Evolutionary conservation across 2,329 filamentous ascomycete species (phyloP), one percentile per base, ranked within the genome.

Genomic region (Ophiostoma perfectum): DNA sequence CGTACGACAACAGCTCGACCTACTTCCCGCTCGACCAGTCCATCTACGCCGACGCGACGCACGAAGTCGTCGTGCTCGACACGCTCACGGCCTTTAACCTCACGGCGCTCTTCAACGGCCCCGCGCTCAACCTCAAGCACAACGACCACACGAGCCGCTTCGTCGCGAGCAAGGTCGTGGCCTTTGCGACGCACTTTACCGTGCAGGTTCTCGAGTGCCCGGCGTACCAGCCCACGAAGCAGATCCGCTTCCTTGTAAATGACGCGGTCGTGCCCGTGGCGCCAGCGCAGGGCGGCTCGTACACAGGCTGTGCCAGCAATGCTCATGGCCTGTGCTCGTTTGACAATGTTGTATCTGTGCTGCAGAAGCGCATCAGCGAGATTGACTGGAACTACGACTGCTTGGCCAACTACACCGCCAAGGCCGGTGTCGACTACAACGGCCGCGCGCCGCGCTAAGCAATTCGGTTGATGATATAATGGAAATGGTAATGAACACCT

Each of bases 351-450:
- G 55, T 60, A 9, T 60, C 55, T 60, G 12, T 60, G 2, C 55
- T 60, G 12, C 55, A 60, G 27, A 60, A 39, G 55, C 55, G 55
- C 7, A 5, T 60, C 11, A 27, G 14, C 27, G 55, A 60, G 27
- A 60, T 60, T 38, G 55, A 60, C 55, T 60, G 55, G 55, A 39
- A 60, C 55, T 38, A 60, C 55, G 55, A 60, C 27, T 60, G 55
- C 55, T 18, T 60, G 27, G 55, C 55, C 55, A 60, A 60, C 55
- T 60, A 60, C 27, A 60, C 55, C 11, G 55, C 27, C 55, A 60
- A 18, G 14, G 55, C 27, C 27, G 55, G 55, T 18, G 27, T 60
- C 14, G 55, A 60, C 55, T 60, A 60, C 27, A 60, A 60, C 27
- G 55, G 55, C 55, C 55, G 55, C 27, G 55, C 55, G 12, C 55